Evolutionary conservation across 306 rosid genomes (phyloP).

Genomic region (Glycyrrhiza uralensis): DNA sequence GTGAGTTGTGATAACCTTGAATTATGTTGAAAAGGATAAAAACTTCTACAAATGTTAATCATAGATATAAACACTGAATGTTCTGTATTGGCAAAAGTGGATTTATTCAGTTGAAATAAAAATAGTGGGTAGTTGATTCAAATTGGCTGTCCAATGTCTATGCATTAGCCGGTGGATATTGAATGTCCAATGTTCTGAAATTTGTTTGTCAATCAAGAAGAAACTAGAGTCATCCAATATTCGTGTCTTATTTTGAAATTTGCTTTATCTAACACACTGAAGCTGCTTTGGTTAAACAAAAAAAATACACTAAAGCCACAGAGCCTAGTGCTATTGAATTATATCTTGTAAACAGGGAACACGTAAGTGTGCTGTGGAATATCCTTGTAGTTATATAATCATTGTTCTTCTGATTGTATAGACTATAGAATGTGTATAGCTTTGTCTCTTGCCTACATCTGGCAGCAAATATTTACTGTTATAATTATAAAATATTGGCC

Average conservation of each 20-base stretch:
- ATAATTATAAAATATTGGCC: background rate
- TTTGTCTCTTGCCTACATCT: background rate
- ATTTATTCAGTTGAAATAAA: conserved; percentile 1
- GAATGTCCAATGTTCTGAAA: background rate
- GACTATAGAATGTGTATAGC: background rate
- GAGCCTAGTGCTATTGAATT: background rate
- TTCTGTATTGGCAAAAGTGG: background rate
- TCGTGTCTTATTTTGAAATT: background rate
- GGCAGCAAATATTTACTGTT: background rate
- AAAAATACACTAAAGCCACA: background rate
- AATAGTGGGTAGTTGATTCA: background rate
- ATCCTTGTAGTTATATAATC: background rate
- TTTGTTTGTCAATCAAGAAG: background rate
- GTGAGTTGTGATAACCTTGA: conserved; percentile 35
- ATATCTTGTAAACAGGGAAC: background rate
- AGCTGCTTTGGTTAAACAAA: background rate
- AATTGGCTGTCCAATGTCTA: conserved; percentile 10
- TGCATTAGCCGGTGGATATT: background rate
- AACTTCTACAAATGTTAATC: background rate
- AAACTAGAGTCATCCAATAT: background rate
- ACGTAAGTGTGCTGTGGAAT: background rate
- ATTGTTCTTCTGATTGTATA: background rate
- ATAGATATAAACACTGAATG: background rate
- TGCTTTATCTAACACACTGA: background rate
- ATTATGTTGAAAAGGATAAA: background rate